These are phyloP conservation scores for Chaetomiaceae sp. DNA, from an alignment of 2,329 filamentous ascomycete species.

Conservation along the genomic window DNA sequence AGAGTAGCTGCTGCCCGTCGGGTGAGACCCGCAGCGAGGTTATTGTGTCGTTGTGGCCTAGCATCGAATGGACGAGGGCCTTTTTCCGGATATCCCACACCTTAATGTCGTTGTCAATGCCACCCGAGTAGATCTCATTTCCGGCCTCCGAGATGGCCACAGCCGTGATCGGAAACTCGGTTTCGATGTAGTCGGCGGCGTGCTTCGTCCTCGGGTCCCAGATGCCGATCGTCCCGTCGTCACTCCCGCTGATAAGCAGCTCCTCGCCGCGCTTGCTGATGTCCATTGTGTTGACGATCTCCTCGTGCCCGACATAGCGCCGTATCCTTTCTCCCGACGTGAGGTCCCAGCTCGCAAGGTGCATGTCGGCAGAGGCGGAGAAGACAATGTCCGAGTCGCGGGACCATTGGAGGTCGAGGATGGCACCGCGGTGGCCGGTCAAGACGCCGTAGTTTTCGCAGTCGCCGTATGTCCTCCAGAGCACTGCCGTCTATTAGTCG, in stretches of 20 bases:
- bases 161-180: constrained; percentile 87
- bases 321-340: constrained; percentile 90
- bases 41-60: constrained; percentile 87
- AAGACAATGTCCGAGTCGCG: constrained; percentile 88
- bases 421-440: constrained; percentile 82
- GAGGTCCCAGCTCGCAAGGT: constrained; percentile 90
- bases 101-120: constrained; percentile 95
- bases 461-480: constrained; percentile 89
- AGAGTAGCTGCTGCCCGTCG: constrained; percentile 83
- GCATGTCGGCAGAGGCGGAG: constrained; percentile 89
- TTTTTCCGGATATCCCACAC: constrained; percentile 97
- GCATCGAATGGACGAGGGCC: constrained; percentile 77
- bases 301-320: constrained; percentile 87
- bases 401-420: constrained; percentile 94
- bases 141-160: constrained; percentile 89
- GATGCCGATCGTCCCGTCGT: constrained; percentile 89
- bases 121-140: constrained; percentile 90
- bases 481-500: constrained; percentile 50
- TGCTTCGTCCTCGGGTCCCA: constrained; percentile 94
- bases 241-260: constrained; percentile 81
- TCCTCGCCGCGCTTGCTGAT: constrained; percentile 88
- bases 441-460: constrained; percentile 93
- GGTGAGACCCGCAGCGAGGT: constrained; percentile 89
- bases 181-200: constrained; percentile 82
- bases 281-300: constrained; percentile 90